Base-by-base conservation (phyloP, 2,329 filamentous ascomycete genomes). In the Xylaria sp. region DNA sequence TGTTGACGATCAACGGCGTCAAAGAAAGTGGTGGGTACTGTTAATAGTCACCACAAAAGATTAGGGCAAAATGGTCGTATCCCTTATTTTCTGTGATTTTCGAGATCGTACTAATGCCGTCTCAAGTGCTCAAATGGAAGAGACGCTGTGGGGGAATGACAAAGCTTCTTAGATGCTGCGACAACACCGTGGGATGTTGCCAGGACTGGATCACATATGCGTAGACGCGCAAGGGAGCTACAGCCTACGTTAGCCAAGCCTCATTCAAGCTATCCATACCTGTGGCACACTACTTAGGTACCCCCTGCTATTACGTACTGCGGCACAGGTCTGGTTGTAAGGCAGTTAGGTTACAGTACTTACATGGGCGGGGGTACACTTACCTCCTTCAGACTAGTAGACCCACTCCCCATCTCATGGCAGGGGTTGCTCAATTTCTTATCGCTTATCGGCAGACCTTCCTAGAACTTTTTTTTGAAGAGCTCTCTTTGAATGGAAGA, bases 191-290 rank as follows among this genome's bases (percentile, higher is more conserved):
- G 52, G 43, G 56, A 70, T 61, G 66, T 66, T 48, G 58, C 43
- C 62, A 36, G 36, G 49, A 59, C 48, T 33, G 61, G 58, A 54
- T 67, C 48, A 69, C 55, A 70, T 68, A 72, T 76, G 79, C 80
- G 77, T 68, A 72, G 77, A 79, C 80, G 77, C 80, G 80, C 80
- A 82, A 80, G 74, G 78, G 75, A 81, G 80, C 81, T 83, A 82
- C 81, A 82, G 81, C 81, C 81, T 82, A 78, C 76, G 72, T 61
- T 64, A 75, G 74, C 62, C 64, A 75, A 75, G 75, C 69, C 73
- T 70, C 69, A 71, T 61, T 54, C 60, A 55, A 74, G 74, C 71
- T 74, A 52, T 36, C 28, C 3, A 28, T 28, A 5, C 28, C 28
- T 28, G 20, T 36, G 25, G 57, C 48, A 25, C n/a, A 13, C 15